A percentile compares a stretch with the other conserved stretches of the same genome.
Evolutionary conservation across 2,329 filamentous ascomycete genomes (phyloP).

Genomic region (Neurospora crassa): DNA sequence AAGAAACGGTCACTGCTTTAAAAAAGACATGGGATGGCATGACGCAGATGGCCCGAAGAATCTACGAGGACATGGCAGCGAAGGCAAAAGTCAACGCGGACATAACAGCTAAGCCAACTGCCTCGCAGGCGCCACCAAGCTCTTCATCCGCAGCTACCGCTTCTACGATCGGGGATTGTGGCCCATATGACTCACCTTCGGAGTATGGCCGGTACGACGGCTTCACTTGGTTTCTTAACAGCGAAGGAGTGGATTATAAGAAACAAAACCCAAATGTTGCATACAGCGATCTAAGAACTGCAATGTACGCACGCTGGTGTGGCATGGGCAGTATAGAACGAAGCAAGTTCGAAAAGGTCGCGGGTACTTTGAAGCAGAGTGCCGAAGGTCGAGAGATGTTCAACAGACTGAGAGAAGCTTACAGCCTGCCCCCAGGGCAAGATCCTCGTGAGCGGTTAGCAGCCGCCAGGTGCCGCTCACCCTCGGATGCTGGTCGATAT

Average conservation of each 20-base stretch:
- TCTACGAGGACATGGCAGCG: background rate
- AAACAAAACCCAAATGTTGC: background rate
- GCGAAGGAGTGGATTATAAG: background rate
- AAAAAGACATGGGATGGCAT: background rate
- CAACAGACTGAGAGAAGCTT: background rate
- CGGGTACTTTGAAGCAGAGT: background rate
- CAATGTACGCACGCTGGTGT: background rate
- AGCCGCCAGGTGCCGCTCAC: background rate
- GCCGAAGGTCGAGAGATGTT: background rate
- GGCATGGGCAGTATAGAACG: background rate
- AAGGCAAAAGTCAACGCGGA: background rate
- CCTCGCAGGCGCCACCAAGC: too few relatives aligned
- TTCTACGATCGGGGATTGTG: too few relatives aligned
- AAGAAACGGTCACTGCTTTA: background rate
- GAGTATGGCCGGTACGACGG: background rate
- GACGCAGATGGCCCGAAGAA: background rate
- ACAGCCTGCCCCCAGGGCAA: background rate
- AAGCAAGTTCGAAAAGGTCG: background rate
- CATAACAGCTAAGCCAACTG: background rate
- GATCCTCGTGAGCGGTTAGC: too few relatives aligned
- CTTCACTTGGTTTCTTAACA: background rate
- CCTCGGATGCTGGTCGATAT: too few relatives aligned
- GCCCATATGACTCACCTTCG: too few relatives aligned
- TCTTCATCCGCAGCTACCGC: too few relatives aligned
- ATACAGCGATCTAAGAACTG: background rate